phyloP scores from a whole-genome alignment of 805 yeast species.

The Candida morakotiae region DNA sequence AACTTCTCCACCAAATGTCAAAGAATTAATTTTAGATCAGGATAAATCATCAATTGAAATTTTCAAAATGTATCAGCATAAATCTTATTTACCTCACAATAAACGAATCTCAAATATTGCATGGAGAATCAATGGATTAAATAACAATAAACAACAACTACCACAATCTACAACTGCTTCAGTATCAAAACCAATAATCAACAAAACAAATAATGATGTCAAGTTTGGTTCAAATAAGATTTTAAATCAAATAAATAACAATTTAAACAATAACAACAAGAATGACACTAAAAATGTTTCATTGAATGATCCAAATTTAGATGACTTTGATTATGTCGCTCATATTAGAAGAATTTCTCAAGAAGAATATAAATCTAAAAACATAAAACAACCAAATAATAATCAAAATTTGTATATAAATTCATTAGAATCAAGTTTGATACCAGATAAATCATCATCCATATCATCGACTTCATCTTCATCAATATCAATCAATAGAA shows the following conservation, averaged over 20 bases:
- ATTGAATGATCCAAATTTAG: constrained; percentile 24
- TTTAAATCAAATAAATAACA: neutral
- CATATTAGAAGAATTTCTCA: constrained; percentile 40
- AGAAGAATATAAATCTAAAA: constrained; percentile 22
- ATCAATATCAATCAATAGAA: neutral
- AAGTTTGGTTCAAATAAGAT: constrained; percentile 5
- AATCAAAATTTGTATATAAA: constrained; percentile 33
- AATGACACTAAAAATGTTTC: neutral
- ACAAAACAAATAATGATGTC: constrained; percentile 3
- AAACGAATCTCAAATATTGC: constrained; percentile 40
- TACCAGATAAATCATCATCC: constrained; percentile 17
- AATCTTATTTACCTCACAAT: constrained; percentile 38
- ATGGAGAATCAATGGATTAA: constrained; percentile 35
- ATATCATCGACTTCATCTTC: neutral
- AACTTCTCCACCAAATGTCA: neutral
- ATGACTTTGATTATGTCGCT: constrained; percentile 44
- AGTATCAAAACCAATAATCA: constrained; percentile 6
- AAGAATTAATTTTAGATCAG: constrained; percentile 16
- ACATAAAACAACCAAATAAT: constrained; percentile 4
- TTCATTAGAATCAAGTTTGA: constrained; percentile 34
- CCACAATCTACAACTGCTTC: neutral
- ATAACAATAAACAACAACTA: constrained; percentile 1
- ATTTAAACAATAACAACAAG: neutral
- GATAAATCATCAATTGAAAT: constrained; percentile 36
- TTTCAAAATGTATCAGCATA: constrained; percentile 39